Percentiles rank a stretch among this genome's conserved stretches.
phyloP scores from a whole-genome alignment of 768 basidiomycete genomes.

The Lepiota subincarnata region DNA sequence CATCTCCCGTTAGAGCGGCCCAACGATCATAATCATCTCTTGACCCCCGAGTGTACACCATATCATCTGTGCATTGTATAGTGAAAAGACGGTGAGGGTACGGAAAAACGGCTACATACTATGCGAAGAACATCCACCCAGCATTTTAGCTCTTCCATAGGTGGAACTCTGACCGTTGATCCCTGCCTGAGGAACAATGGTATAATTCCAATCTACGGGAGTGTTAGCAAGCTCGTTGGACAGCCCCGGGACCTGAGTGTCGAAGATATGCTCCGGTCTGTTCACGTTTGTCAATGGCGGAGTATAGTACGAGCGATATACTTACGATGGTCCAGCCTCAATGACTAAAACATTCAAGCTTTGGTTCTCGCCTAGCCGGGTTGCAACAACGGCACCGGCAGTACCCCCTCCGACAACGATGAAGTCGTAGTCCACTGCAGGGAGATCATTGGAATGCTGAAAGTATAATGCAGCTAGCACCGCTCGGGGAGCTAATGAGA shows the following conservation, averaged over 20 bases:
- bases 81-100: too few relatives aligned
- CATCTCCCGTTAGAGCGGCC: not conserved
- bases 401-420: conserved; percentile 43
- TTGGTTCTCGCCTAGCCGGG: conserved; percentile 41
- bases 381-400: conserved; percentile 45
- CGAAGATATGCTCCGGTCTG: conserved; percentile 1
- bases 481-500: not conserved
- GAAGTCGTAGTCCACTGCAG: conserved; percentile 8
- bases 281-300: too few relatives aligned
- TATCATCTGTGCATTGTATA: not conserved
- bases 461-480: not conserved
- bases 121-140: conserved; percentile 30
- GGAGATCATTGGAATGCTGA: conserved; percentile 1
- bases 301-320: not conserved
- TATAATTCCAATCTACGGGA: conserved; percentile 21
- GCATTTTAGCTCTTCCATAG: conserved; percentile 25
- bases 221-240: not conserved
- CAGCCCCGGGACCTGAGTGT: conserved; percentile 1
- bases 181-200: conserved; percentile 19
- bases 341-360: conserved; percentile 40
- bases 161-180: conserved; percentile 19
- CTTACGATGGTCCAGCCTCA: conserved; percentile 37
- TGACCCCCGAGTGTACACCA: conserved; percentile 11
- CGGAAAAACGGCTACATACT: conserved; percentile 16
- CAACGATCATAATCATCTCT: conserved; percentile 8